Percentiles rank a stretch among this genome's conserved stretches.
phyloP scores from a whole-genome alignment of 2,329 filamentous ascomycete species.

The Teratosphaeria viscida region DNA sequence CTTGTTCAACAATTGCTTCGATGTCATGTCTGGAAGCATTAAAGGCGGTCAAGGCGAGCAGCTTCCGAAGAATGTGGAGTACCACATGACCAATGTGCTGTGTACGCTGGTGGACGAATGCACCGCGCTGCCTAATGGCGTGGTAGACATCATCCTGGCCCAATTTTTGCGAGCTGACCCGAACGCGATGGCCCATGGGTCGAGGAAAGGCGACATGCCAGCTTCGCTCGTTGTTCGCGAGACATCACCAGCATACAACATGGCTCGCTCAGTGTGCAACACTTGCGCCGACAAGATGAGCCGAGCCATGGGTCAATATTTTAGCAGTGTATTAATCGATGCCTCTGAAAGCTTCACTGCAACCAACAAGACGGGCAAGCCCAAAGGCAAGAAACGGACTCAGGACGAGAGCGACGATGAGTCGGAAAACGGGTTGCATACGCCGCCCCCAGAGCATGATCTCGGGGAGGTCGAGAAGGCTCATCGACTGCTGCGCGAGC shows the following conservation, averaged over 20 bases:
- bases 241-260: constrained; percentile 85
- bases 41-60: constrained; percentile 68
- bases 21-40: constrained; percentile 71
- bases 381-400: constrained; percentile 28
- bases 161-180: constrained; percentile 88
- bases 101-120: constrained; percentile 81
- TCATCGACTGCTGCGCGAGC: constrained; percentile 76
- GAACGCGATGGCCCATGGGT: constrained; percentile 31
- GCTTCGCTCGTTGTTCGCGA: constrained; percentile 51
- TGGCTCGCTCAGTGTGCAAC: constrained; percentile 92
- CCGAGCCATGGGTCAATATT: constrained; percentile 88
- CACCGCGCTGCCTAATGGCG: constrained; percentile 61
- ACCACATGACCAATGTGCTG: constrained; percentile 79
- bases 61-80: constrained; percentile 85
- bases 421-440: constrained; percentile 29
- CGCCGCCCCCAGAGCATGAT: constrained; percentile 64
- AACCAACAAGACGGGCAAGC: constrained; percentile 38
- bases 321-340: constrained; percentile 91
- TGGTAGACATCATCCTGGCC: constrained; percentile 86
- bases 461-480: constrained; percentile 81
- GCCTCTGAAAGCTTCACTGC: constrained; percentile 40
- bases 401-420: constrained; percentile 32
- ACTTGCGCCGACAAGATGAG: constrained; percentile 88
- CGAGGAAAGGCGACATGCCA: constrained; percentile 34
- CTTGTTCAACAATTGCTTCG: constrained; percentile 83